A percentile compares a stretch with the other conserved stretches of the same genome.
Evolutionary conservation across 1,284 basidiomycete species (phyloP).

Genomic region (Fomitiporia mediterranea): DNA sequence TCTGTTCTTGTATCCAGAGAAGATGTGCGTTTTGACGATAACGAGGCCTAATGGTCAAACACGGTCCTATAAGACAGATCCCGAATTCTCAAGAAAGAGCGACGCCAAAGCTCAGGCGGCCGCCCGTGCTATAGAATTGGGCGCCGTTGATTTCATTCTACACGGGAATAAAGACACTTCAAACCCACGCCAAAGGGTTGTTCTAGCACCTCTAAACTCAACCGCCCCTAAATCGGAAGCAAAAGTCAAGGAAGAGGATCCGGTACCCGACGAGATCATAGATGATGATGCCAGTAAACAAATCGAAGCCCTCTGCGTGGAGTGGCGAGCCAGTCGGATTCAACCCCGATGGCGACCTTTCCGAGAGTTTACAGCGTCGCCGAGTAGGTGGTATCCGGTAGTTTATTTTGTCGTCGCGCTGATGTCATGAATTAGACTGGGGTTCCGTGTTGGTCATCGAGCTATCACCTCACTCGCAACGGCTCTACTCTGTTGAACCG

Average conservation of each 20-base stretch:
- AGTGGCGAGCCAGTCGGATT: constrained; percentile 46
- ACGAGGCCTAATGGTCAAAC: constrained; percentile 45
- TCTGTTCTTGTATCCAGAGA: constrained; percentile 34
- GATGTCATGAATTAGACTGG: constrained; percentile 30
- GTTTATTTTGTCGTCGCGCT: not conserved
- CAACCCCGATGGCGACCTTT: constrained; percentile 48
- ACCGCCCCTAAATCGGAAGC: constrained; percentile 13
- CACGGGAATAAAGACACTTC: constrained; percentile 35
- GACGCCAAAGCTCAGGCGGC: constrained; percentile 52
- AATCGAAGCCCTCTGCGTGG: constrained; percentile 47
- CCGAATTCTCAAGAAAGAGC: constrained; percentile 36
- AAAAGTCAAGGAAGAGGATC: constrained; percentile 22
- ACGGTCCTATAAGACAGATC: constrained; percentile 47
- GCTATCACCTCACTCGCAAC: constrained; percentile 41
- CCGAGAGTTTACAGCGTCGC: constrained; percentile 39
- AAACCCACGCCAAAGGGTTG: constrained; percentile 31
- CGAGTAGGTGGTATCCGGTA: constrained; percentile 35
- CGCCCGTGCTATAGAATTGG: constrained; percentile 49
- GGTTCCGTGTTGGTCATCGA: constrained; percentile 54
- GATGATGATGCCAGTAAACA: constrained; percentile 30
- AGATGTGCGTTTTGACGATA: constrained; percentile 55
- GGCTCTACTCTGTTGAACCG: constrained; percentile 47
- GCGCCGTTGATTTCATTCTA: constrained; percentile 52
- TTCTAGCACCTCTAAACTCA: constrained; percentile 33
- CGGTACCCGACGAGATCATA: constrained; percentile 18